A percentile compares a stretch with the other conserved stretches of the same genome.
phyloP scores from a whole-genome alignment of 352 stramenopile genomes.

The Globisporangium mamillatum region DNA sequence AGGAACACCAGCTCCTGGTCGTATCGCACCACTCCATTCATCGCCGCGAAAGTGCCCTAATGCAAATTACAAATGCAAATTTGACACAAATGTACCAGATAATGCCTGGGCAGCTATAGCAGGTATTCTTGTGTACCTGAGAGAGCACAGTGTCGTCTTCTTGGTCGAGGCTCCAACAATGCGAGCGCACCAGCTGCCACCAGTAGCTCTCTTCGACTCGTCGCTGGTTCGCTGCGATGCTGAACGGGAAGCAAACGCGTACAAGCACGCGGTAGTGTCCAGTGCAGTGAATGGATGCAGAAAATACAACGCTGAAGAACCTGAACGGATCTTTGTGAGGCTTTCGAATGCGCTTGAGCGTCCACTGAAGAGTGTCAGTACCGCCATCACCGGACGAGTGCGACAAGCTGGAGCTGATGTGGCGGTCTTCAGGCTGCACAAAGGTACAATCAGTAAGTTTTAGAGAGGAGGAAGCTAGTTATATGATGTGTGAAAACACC shows the following conservation, averaged over 20 bases:
- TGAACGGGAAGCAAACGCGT: slow-evolving; percentile 4
- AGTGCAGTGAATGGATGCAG: background rate
- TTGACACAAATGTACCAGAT: too few relatives aligned
- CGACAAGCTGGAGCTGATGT: slow-evolving; percentile 1
- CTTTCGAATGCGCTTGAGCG: background rate
- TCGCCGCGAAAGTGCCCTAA: slow-evolving; percentile 16
- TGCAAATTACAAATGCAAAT: background rate
- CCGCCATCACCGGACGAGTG: background rate
- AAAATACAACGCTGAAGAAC: background rate
- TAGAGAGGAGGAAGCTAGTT: background rate
- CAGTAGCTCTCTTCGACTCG: background rate
- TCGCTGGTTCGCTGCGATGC: background rate
- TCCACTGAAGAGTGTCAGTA: background rate
- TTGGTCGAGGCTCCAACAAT: background rate
- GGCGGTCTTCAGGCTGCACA: slow-evolving; percentile 4
- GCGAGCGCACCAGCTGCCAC: background rate
- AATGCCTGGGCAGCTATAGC: background rate
- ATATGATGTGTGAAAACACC: background rate
- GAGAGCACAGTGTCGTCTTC: slow-evolving; percentile 4
- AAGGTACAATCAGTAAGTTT: background rate
- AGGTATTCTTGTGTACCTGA: slow-evolving; percentile 1
- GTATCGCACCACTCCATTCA: slow-evolving; percentile 20
- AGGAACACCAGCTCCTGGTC: slow-evolving; percentile 21
- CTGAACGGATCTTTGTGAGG: background rate
- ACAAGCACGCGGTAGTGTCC: background rate